Evolutionary conservation across 164 flowering plant species (phyloP), one percentile per base, ranked within the genome.

Genomic region (Berberis thunbergii): DNA sequence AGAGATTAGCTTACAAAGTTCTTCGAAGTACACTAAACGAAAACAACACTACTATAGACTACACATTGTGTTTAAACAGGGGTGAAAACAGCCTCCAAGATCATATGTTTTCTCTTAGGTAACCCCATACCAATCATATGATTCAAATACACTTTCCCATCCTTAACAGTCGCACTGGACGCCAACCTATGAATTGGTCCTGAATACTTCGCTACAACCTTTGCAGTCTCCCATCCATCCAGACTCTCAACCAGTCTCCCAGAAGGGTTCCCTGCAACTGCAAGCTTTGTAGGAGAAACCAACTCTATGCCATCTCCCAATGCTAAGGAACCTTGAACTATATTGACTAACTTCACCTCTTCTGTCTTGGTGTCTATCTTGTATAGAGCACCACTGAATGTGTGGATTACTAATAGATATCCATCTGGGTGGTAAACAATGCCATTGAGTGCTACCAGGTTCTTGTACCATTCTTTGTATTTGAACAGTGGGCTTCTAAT

Each of bases 351-450:
- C 70, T 80, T 79, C 1, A 90, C 86, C 58, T 68, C 76, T 4
- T 71, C 80, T 0, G 77, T 73, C 12, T 60, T 63, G 6, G 71
- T 2, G 4, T 75, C 88, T 60, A 94, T 61, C 75, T 86, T 88
- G 55, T 70, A 83, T 13, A 94, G 68, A 43, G 67, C 68, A 9
- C 98, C 98, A 2, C 65, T 59, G 10, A 72, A 43, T 0, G 98
- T 88, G 58, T 90, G 97, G 41, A 86, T 65, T 1, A 88, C 93
- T 1, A 94, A 67, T 59, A 94, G 75, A 75, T 74, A 94, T n/a
- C 96, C 95, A 64, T 86, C 75, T 2, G 97, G 97, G 64, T 90
- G 97, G 83, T 85, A 86, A 7, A 86, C 90, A 6, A 94, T 84
- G 3, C 96, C 98, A 59, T 90, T 93, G 2, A 90, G 83, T 6